Conservation (phyloP, 257 asterid species). For the Salvia miltiorrhiza region DNA sequence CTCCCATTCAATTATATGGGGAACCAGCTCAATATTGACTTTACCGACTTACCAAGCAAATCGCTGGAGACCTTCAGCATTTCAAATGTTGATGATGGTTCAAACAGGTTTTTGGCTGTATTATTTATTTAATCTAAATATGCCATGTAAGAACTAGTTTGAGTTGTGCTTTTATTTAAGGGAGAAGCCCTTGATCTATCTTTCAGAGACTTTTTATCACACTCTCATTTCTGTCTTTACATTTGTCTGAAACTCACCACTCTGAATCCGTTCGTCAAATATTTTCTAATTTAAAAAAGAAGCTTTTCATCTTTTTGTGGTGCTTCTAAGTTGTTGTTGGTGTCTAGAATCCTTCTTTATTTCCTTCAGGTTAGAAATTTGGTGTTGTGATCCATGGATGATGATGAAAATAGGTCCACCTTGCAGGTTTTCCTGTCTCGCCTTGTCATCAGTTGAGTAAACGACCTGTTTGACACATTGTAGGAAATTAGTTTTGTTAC, state of each 20-base stretch:
- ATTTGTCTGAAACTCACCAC: neutral
- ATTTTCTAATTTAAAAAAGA: neutral
- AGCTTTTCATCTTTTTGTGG: neutral
- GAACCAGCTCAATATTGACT: constrained; percentile 70
- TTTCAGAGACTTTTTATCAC: neutral
- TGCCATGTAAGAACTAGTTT: neutral
- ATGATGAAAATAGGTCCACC: no score
- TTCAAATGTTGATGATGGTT: constrained; percentile 90
- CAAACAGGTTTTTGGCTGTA: constrained; percentile 59
- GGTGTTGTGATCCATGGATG: no score
- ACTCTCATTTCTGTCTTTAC: neutral
- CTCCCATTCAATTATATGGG: constrained; percentile 96
- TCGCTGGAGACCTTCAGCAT: constrained; percentile 86
- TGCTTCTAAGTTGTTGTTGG: no score
- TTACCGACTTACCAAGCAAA: constrained; percentile 67
- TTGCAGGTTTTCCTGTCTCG: no score
- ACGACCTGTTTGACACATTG: no score
- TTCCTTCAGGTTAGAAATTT: no score
- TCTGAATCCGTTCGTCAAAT: neutral
- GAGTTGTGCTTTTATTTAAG: constrained; percentile 1
- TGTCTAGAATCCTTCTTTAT: no score
- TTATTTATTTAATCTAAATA: neutral
- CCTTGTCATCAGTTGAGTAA: no score
- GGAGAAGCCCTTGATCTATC: neutral
- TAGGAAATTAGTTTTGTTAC: no score